Evolutionary conservation across 208 protist genomes (phyloP).

Genomic region (Trypanosoma caninum): DNA sequence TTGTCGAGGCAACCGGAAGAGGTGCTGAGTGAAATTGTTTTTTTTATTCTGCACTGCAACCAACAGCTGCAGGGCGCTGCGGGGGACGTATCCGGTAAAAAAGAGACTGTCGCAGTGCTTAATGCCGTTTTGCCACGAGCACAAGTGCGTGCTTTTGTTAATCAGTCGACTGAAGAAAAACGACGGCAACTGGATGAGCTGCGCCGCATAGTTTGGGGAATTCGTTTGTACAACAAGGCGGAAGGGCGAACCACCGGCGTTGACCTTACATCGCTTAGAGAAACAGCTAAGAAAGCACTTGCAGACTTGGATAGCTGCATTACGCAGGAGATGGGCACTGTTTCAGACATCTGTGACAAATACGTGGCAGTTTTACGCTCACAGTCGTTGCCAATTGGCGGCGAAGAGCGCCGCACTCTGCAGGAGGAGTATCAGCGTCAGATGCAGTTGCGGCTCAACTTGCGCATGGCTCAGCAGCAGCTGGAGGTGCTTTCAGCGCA

Average conservation of each 20-base stretch:
- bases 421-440: slow-evolving; percentile 75
- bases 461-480: slow-evolving; percentile 42
- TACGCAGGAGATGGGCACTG: slow-evolving; percentile 17
- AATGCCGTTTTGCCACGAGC: slow-evolving; percentile 59
- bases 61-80: slow-evolving; percentile 24
- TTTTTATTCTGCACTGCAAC: slow-evolving; percentile 73
- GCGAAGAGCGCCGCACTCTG: slow-evolving; percentile 23
- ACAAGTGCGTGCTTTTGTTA: slow-evolving; percentile 62
- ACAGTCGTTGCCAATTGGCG: slow-evolving; percentile 38
- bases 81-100: slow-evolving; percentile 25
- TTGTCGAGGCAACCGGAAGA: slow-evolving; percentile 46
- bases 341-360: slow-evolving; percentile 14
- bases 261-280: slow-evolving; percentile 36
- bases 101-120: slow-evolving; percentile 68
- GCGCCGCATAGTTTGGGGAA: slow-evolving; percentile 85
- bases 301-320: slow-evolving; percentile 22
- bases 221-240: slow-evolving; percentile 78
- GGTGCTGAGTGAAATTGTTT: slow-evolving; percentile 57
- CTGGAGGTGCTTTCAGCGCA: slow-evolving; percentile 30
- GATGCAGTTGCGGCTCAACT: slow-evolving; percentile 49
- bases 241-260: slow-evolving; percentile 42
- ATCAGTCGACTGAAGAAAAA: slow-evolving; percentile 68
- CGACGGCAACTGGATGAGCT: slow-evolving; percentile 81
- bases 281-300: slow-evolving; percentile 37
- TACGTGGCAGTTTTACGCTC: slow-evolving; percentile 53